Evolutionary conservation across 164 flowering plant species (phyloP).

Genomic region (Amborella trichopoda): DNA sequence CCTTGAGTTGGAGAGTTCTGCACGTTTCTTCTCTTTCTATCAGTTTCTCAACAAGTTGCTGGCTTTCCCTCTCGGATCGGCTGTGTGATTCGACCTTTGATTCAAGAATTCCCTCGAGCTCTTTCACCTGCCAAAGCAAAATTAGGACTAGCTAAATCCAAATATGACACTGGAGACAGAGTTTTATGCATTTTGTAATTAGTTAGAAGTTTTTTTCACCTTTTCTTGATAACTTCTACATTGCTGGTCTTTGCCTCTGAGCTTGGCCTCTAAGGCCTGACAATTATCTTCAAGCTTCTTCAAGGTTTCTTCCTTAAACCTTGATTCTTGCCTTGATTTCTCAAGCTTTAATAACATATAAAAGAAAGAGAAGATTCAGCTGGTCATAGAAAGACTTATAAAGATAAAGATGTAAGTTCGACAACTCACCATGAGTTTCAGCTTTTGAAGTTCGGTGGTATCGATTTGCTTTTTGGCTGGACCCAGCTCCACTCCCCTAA

Average conservation of each 20-base stretch:
- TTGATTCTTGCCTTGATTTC: conserved; percentile 52
- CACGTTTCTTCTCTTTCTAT: conserved; percentile 56
- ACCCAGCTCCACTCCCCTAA: conserved; percentile 78
- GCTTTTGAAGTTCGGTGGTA: conserved; percentile 59
- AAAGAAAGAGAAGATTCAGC: background rate
- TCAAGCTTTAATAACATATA: conserved; percentile 45
- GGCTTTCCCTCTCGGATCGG: conserved; percentile 52
- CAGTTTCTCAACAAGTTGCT: conserved; percentile 45
- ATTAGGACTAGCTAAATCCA: background rate
- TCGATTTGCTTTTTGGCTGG: conserved; percentile 76
- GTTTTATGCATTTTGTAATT: too few relatives aligned
- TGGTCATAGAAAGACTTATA: background rate
- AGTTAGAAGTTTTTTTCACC: too few relatives aligned
- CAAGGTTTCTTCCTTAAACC: conserved; percentile 57
- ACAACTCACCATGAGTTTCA: conserved; percentile 49
- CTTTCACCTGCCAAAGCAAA: conserved; percentile 28
- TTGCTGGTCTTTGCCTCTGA: conserved; percentile 49
- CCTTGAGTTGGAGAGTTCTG: conserved; percentile 46
- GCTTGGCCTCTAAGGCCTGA: conserved; percentile 53
- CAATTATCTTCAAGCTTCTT: conserved; percentile 59
- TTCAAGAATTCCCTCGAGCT: conserved; percentile 55
- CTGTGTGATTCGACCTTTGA: conserved; percentile 24
- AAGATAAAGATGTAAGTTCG: background rate
- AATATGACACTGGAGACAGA: too few relatives aligned
- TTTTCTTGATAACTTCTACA: conserved; percentile 55